Base-by-base conservation (phyloP, 192 early-diverging fungal species). In the Umbelopsis sp. region DNA sequence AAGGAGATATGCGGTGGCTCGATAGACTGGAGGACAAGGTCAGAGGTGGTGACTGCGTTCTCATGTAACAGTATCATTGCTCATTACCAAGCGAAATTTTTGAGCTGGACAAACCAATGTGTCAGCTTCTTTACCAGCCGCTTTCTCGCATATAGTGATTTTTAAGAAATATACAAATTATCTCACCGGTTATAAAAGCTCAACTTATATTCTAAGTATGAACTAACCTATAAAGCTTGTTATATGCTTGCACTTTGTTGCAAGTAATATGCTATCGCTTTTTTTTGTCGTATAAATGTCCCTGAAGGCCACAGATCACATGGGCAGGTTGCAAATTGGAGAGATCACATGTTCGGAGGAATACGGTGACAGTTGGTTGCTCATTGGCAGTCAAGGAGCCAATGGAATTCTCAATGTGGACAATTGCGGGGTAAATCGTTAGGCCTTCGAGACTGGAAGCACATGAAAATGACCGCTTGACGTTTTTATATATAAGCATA, bases 1-100 rank as follows among this genome's bases (percentile, higher is more conserved):
- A 61, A n/a, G 66, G 69, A 37, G 82, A 86, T 52, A 58, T 82
- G 49, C 73, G 75, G 37, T 84, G 82, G 82, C 71, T 84, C 20
- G 76, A 82, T 72, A 61, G 66, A 9, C 64, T 84, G 15, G 45
- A 50, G 10, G 69, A 74, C 25, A 68, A 50, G 11, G 49, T 78
- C 35, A 18, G 22, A 6, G 53, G 52, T 7, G 69, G 72, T 27
- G 67, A 74, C 13, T 78, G 77, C 71, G 13, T 67, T 33, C 66
- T 78, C 18, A 74, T 74, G 77, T 78, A 71, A 67, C 11, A 61
- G 33, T 7, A 18, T 1, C 2, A 53, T 15, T 41, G 37, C 37
- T 41, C 37, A 27, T 61, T 61, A 35, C 25, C 55, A 61, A 61
- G 55, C 55, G 18, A 61, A 61, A 35, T 35, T 61, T 11, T 35